Conservation (phyloP, 176 grass and related monocot genomes). For the Elymus sibiricus region DNA sequence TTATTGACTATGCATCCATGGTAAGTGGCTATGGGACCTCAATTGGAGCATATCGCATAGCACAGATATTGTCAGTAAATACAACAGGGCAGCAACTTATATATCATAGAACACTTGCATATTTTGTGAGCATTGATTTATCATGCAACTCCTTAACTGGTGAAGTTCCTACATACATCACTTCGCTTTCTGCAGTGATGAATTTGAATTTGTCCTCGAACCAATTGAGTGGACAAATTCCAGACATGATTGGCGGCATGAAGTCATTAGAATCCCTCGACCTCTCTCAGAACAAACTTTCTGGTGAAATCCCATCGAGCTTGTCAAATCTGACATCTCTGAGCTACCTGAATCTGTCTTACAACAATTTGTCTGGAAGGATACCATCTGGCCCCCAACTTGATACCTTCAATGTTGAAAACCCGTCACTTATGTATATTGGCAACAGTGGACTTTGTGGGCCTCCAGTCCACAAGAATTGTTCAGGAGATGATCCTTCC, state of each 20-base stretch:
- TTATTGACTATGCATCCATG: too few relatives aligned
- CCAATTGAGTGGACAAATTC: slow-evolving; percentile 16
- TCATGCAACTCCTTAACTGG: slow-evolving; percentile 32
- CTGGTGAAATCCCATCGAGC: too few relatives aligned
- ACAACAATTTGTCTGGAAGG: too few relatives aligned
- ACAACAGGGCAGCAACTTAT: slow-evolving; percentile 9
- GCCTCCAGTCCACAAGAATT: slow-evolving; percentile 9
- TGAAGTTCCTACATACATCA: slow-evolving; percentile 22
- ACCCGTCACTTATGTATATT: slow-evolving; percentile 2
- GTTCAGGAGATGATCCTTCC: neutral
- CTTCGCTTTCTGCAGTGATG: neutral
- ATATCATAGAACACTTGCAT: neutral
- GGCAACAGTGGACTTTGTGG: slow-evolving; percentile 34
- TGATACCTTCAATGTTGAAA: neutral
- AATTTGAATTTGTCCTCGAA: slow-evolving; percentile 38
- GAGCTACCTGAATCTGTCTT: too few relatives aligned
- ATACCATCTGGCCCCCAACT: neutral
- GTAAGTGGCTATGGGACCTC: too few relatives aligned
- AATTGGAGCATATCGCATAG: too few relatives aligned
- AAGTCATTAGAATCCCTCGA: slow-evolving; percentile 28
- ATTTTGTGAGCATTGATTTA: slow-evolving; percentile 3
- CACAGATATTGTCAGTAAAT: neutral
- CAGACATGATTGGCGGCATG: slow-evolving; percentile 13
- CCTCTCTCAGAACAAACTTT: too few relatives aligned
- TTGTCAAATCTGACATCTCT: too few relatives aligned